Percentiles rank a stretch among this genome's conserved stretches.
These are phyloP conservation scores for Schoenoplectus tabernaemontani DNA, from an alignment of 202 grass and related monocot genomes.

Conservation along the genomic window DNA sequence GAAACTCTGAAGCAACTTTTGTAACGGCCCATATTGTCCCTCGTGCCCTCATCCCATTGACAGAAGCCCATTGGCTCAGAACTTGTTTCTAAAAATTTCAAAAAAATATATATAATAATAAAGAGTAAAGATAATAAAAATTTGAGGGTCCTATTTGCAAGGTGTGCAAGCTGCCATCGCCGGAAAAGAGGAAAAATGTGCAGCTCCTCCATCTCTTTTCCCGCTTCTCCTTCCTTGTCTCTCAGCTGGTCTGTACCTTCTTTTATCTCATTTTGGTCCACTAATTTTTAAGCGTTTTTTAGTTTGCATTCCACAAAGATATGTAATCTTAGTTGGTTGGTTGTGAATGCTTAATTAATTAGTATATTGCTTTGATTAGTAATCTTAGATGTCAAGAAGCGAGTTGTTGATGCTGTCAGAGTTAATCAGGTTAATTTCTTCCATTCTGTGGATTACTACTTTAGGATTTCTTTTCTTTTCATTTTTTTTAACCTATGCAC, in stretches of 20 bases:
- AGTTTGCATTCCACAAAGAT: not conserved
- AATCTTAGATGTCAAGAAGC: conserved; percentile 48
- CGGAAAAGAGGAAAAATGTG: not conserved
- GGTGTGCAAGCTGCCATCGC: not conserved
- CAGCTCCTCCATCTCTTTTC: conserved; percentile 61
- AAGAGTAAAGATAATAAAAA: not conserved
- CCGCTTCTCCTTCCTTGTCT: conserved; percentile 56
- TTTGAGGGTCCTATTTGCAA: not conserved
- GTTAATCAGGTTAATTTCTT: conserved; percentile 43
- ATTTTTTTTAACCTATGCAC: no score
- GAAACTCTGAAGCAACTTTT: no score
- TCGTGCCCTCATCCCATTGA: not conserved
- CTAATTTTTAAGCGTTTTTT: not conserved
- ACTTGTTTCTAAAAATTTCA: not conserved
- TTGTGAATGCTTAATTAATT: not conserved
- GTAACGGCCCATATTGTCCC: not conserved
- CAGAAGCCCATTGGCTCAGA: not conserved
- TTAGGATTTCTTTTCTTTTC: not conserved
- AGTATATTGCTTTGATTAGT: not conserved
- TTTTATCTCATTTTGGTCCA: not conserved
- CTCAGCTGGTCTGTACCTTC: conserved; percentile 37
- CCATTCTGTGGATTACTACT: not conserved
- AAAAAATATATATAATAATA: not conserved
- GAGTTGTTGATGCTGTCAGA: conserved; percentile 48
- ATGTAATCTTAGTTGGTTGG: not conserved